Conservation (phyloP, 495 filamentous ascomycete genomes). For the Aspergillus ellipticus region DNA sequence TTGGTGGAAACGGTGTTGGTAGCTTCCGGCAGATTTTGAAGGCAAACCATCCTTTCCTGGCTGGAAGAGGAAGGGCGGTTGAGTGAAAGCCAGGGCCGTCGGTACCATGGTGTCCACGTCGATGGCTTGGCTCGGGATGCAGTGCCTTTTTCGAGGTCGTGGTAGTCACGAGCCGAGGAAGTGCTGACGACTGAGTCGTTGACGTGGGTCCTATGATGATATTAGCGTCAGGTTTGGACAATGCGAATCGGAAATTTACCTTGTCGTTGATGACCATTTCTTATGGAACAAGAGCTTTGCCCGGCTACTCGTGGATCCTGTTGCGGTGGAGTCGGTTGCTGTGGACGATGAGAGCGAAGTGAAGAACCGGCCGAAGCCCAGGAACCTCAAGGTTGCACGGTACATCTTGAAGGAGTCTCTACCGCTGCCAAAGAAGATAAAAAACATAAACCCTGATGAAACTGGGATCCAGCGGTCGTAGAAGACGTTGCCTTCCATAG, state of each 20-base stretch:
- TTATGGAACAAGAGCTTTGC: slow-evolving; percentile 28
- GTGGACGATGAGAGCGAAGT: slow-evolving; percentile 10
- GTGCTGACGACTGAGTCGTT: slow-evolving; percentile 5
- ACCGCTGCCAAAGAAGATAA: slow-evolving; percentile 79
- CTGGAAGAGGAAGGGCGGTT: slow-evolving; percentile 3
- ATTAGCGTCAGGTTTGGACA: neutral
- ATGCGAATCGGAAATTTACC: slow-evolving; percentile 10
- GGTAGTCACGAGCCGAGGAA: slow-evolving; percentile 1
- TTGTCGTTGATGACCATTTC: slow-evolving; percentile 10
- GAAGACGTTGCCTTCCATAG: slow-evolving; percentile 49
- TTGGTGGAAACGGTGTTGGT: slow-evolving; percentile 32
- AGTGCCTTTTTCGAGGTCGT: slow-evolving; percentile 27
- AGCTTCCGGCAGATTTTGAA: slow-evolving; percentile 20
- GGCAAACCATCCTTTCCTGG: slow-evolving; percentile 12
- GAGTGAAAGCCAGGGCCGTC: slow-evolving; percentile 13
- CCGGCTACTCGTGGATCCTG: slow-evolving; percentile 21
- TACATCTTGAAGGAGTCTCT: slow-evolving; percentile 74
- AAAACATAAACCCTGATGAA: slow-evolving; percentile 55
- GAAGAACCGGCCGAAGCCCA: slow-evolving; percentile 30
- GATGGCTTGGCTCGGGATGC: neutral
- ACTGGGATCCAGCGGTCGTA: slow-evolving; percentile 69
- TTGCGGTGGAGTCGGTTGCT: slow-evolving; percentile 7
- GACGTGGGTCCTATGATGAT: slow-evolving; percentile 3
- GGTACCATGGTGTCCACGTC: slow-evolving; percentile 16
- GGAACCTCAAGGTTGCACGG: slow-evolving; percentile 34